A percentile compares a stretch with the other conserved stretches of the same genome.
Evolutionary conservation across 2,329 filamentous ascomycete species (phyloP).

Genomic region (Fusarium compactum): DNA sequence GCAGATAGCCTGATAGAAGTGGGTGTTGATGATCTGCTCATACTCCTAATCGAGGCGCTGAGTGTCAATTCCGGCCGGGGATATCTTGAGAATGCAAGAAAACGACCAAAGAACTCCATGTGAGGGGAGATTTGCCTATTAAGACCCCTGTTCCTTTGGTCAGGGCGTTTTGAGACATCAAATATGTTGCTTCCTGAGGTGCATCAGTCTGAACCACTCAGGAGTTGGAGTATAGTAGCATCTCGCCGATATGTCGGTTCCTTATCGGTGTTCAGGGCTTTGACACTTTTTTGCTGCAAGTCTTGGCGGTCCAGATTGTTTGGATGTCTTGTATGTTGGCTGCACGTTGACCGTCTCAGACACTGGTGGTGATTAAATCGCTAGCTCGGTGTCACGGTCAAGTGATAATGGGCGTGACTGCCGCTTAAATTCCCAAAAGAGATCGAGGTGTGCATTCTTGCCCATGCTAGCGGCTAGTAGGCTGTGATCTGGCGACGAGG

Average conservation of each 20-base stretch:
- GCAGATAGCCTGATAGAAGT: constrained; percentile 3
- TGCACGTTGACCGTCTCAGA: constrained; percentile 22
- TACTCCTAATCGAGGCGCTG: background rate
- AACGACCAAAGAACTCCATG: constrained; percentile 6
- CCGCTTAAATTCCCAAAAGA: constrained; percentile 1
- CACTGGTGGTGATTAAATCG: constrained; percentile 28
- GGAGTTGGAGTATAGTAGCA: constrained; percentile 15
- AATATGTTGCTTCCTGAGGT: constrained; percentile 15
- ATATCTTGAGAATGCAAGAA: constrained; percentile 17
- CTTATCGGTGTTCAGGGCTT: constrained; percentile 32
- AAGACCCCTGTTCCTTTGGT: constrained; percentile 19
- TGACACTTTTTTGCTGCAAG: constrained; percentile 6
- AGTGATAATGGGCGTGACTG: constrained; percentile 33
- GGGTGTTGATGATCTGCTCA: constrained; percentile 2
- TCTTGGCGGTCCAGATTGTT: constrained; percentile 17
- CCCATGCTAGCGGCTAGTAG: constrained; percentile 7
- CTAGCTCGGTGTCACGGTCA: constrained; percentile 30
- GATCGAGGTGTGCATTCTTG: constrained; percentile 15
- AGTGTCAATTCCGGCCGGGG: background rate
- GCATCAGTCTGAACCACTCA: constrained; percentile 25
- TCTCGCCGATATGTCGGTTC: constrained; percentile 16
- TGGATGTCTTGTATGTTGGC: constrained; percentile 39
- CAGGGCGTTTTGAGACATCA: constrained; percentile 37
- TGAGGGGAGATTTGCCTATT: constrained; percentile 4
- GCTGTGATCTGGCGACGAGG: constrained; percentile 8